These are phyloP conservation scores for Xerocomus nothofagi DNA, from an alignment of 1,284 basidiomycete species.

Conservation along the genomic window DNA sequence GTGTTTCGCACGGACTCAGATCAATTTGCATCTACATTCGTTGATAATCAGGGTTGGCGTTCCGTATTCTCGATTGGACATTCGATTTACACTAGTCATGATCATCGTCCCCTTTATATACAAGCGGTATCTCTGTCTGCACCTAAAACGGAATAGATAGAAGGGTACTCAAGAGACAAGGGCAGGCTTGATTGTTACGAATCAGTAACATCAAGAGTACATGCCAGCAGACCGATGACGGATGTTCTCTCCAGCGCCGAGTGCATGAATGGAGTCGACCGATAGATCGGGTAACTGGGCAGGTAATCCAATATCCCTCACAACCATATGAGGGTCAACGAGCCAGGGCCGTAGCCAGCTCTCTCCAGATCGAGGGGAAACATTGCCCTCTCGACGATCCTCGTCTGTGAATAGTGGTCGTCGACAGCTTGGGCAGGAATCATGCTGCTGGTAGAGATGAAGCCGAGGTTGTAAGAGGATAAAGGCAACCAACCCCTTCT, in stretches of 20 bases:
- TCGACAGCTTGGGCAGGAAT: conserved; percentile 65
- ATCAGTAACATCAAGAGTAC: conserved; percentile 45
- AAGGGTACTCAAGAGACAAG: conserved; percentile 22
- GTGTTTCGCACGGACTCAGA: conserved; percentile 29
- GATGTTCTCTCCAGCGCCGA: conserved; percentile 18
- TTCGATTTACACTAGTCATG: conserved; percentile 26
- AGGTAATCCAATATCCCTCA: conserved; percentile 13
- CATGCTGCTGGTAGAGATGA: conserved; percentile 42
- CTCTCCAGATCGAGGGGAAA: conserved; percentile 3
- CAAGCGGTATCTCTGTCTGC: conserved; percentile 25
- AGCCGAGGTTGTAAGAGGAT: conserved; percentile 2
- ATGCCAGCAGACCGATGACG: conserved; percentile 45
- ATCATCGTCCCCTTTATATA: conserved; percentile 13
- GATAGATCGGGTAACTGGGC: conserved; percentile 22
- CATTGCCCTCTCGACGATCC: conserved; percentile 13
- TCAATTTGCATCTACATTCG: conserved; percentile 36
- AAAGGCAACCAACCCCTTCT: conserved; percentile 47
- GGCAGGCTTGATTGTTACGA: conserved; percentile 15
- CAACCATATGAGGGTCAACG: conserved; percentile 21
- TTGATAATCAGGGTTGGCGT: conserved; percentile 26
- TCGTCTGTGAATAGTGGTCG: conserved; percentile 38
- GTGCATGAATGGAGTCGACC: conserved; percentile 13
- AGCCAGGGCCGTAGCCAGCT: conserved; percentile 29
- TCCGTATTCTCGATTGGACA: conserved; percentile 22
- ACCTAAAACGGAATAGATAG: conserved; percentile 25